Evolutionary conservation across 176 grass and related monocot species (phyloP).

Genomic region (Eragrostis curvula): DNA sequence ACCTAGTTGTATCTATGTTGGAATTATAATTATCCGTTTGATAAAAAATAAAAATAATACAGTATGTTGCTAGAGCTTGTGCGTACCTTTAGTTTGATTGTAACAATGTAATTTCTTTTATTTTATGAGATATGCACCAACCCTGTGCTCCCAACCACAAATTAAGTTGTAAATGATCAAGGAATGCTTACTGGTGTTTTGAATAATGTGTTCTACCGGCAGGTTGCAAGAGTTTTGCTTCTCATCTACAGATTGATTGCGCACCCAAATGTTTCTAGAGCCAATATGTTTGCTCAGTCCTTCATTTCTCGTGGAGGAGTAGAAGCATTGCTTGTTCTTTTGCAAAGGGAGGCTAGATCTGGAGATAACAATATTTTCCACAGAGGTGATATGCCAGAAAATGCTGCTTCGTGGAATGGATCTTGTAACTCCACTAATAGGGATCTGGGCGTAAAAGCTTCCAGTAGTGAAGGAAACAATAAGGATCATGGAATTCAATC

Average conservation of each 20-base stretch:
- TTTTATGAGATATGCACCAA: constrained; percentile 21
- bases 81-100: background rate
- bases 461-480: constrained; percentile 34
- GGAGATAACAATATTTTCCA: constrained; percentile 73
- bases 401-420: constrained; percentile 24
- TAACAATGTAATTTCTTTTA: constrained; percentile 11
- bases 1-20: constrained; percentile 21
- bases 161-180: constrained; percentile 6
- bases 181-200: constrained; percentile 19
- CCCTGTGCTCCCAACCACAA: background rate
- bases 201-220: constrained; percentile 47
- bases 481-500: constrained; percentile 53
- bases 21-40: constrained; percentile 17
- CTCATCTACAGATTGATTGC: constrained; percentile 94
- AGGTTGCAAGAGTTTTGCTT: constrained; percentile 97
- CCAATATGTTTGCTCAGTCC: constrained; percentile 82
- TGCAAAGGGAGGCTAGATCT: constrained; percentile 82
- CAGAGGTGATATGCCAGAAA: constrained; percentile 46
- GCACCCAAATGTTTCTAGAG: constrained; percentile 84
- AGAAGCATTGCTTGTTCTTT: constrained; percentile 94
- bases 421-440: constrained; percentile 29
- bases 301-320: constrained; percentile 87
- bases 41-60: constrained; percentile 13
- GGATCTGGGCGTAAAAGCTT: constrained; percentile 33
- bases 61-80: constrained; percentile 25